A percentile compares a stretch with the other conserved stretches of the same genome.
phyloP scores from a whole-genome alignment of 768 basidiomycete species.

The Russula abietina region DNA sequence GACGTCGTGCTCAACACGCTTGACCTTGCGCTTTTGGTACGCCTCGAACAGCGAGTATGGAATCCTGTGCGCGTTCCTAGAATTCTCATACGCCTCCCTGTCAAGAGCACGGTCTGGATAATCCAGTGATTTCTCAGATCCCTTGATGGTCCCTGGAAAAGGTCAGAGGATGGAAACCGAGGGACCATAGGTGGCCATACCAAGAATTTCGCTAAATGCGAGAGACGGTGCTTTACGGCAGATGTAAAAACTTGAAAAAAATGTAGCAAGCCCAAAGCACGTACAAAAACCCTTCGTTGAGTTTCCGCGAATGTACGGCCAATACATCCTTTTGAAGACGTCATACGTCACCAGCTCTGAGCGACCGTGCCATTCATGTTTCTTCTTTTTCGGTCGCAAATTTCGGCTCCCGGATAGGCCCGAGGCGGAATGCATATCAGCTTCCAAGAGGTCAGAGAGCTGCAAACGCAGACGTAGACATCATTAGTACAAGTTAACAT shows the following conservation, averaged over 20 bases:
- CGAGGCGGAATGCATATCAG: slow-evolving; percentile 32
- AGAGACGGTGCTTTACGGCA: slow-evolving; percentile 47
- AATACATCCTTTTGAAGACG: slow-evolving; percentile 47
- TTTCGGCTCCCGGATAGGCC: not conserved
- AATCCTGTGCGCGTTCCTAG: not conserved
- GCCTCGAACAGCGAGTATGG: slow-evolving; percentile 39
- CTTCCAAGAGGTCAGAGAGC: slow-evolving; percentile 47
- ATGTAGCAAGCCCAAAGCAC: slow-evolving; percentile 2
- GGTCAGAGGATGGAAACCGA: not conserved
- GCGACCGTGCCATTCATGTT: not conserved
- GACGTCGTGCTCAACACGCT: slow-evolving; percentile 42
- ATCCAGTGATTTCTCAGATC: slow-evolving; percentile 49
- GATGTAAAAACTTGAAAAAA: not conserved
- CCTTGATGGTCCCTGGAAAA: slow-evolving; percentile 51
- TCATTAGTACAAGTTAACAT: not conserved
- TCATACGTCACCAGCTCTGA: slow-evolving; percentile 38
- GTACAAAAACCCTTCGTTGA: slow-evolving; percentile 45
- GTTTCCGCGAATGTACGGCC: slow-evolving; percentile 54
- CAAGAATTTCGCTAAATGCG: slow-evolving; percentile 62
- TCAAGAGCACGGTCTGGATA: slow-evolving; percentile 12
- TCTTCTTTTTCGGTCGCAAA: slow-evolving; percentile 4
- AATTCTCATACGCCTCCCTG: slow-evolving; percentile 4
- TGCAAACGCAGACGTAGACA: slow-evolving; percentile 23
- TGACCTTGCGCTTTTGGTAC: slow-evolving; percentile 46
- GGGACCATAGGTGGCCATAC: slow-evolving; percentile 28